These are phyloP conservation scores for Boechera divaricarpa DNA, from an alignment of 345 rosid genomes.

Conservation along the genomic window DNA sequence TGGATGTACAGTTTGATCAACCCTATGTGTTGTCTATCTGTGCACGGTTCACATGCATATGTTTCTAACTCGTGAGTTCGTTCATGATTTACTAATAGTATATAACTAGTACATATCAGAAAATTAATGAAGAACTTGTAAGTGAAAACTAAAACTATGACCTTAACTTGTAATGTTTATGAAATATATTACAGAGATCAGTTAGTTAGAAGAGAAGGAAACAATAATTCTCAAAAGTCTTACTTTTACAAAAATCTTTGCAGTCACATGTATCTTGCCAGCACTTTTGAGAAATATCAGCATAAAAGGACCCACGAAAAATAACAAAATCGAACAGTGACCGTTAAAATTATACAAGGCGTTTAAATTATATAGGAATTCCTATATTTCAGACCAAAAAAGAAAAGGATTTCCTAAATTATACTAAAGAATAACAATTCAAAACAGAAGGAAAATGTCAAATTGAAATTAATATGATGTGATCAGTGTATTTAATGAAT, in stretches of 20 bases:
- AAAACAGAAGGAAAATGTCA: constrained; percentile 15
- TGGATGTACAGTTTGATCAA: constrained; percentile 27
- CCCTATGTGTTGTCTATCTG: constrained; percentile 26
- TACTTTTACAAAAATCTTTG: constrained; percentile 2
- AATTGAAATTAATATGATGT: constrained; percentile 12
- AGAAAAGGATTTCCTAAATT: no score
- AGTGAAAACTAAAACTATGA: background rate
- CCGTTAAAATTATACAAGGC: constrained; percentile 16
- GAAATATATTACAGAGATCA: background rate
- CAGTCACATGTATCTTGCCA: constrained; percentile 29
- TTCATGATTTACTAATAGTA: background rate
- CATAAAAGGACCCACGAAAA: background rate
- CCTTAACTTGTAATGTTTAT: background rate
- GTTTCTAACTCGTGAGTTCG: constrained; percentile 16
- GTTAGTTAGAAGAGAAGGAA: background rate
- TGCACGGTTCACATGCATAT: constrained; percentile 18
- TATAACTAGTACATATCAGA: background rate
- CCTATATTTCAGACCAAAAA: no score
- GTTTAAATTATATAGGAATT: no score
- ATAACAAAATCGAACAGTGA: constrained; percentile 1
- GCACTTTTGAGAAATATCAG: constrained; percentile 22
- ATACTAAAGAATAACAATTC: background rate
- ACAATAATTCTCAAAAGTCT: background rate
- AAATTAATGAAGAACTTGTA: background rate
- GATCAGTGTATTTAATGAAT: constrained; percentile 15